Conservation (phyloP, 2,329 filamentous ascomycete genomes). For the Penicillium sp. region DNA sequence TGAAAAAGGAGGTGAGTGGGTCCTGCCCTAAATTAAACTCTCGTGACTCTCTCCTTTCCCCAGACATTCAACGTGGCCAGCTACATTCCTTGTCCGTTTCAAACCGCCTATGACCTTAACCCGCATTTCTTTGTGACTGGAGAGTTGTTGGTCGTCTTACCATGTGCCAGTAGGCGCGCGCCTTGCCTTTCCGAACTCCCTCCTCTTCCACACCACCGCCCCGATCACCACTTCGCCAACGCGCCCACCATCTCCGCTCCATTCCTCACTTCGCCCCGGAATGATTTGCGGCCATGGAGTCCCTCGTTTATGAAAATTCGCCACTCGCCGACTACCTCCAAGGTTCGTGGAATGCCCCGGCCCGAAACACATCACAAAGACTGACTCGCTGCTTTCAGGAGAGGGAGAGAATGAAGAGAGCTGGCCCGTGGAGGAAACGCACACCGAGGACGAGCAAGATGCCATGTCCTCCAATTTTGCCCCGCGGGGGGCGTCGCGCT, state of each 20-base stretch:
- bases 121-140: slow-evolving; percentile 4
- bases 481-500: slow-evolving; percentile 54
- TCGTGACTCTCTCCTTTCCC: slow-evolving; percentile 35
- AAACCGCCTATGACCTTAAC: slow-evolving; percentile 2
- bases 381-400: slow-evolving; percentile 36
- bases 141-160: slow-evolving; percentile 11
- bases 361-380: not conserved
- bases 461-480: slow-evolving; percentile 49
- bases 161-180: slow-evolving; percentile 64
- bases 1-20: slow-evolving; percentile 29
- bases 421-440: slow-evolving; percentile 40
- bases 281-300: slow-evolving; percentile 70
- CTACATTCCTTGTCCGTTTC: slow-evolving; percentile 8
- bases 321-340: slow-evolving; percentile 88
- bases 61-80: slow-evolving; percentile 28
- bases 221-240: slow-evolving; percentile 26
- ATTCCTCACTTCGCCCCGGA: slow-evolving; percentile 25
- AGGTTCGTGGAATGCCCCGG: slow-evolving; percentile 60
- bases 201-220: slow-evolving; percentile 97
- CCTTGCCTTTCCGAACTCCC: slow-evolving; percentile 76
- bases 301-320: slow-evolving; percentile 82
- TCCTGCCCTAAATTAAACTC: slow-evolving; percentile 26
- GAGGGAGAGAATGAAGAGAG: slow-evolving; percentile 50
- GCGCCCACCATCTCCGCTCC: slow-evolving; percentile 20
- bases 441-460: slow-evolving; percentile 35